A percentile compares a stretch with the other conserved stretches of the same genome.
Evolutionary conservation across 495 filamentous ascomycete species (phyloP).

Genomic region (Penicillium pancosmium): DNA sequence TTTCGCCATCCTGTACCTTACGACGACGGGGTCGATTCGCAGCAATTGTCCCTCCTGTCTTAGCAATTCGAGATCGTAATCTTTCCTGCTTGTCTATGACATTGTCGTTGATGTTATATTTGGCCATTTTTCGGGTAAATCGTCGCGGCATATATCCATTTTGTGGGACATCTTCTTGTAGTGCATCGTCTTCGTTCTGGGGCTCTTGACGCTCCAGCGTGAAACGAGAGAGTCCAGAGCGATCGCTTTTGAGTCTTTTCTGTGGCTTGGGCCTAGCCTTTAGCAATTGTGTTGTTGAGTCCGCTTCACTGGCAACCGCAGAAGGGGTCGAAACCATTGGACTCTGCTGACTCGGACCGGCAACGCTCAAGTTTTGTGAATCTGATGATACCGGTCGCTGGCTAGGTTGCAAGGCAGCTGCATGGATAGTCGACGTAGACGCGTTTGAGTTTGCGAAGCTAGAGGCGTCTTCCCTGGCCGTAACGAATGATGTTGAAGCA

Average conservation of each 20-base stretch:
- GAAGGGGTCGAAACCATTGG: conserved; percentile 27
- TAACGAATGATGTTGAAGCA: conserved; percentile 36
- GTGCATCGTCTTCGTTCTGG: conserved; percentile 30
- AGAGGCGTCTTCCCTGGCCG: conserved; percentile 29
- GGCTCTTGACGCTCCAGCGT: conserved; percentile 39
- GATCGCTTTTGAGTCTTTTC: conserved; percentile 32
- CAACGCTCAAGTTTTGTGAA: conserved; percentile 21
- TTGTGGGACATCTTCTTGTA: conserved; percentile 2
- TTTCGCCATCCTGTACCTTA: conserved; percentile 59
- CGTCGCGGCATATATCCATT: conserved; percentile 20
- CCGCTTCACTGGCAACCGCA: conserved; percentile 34
- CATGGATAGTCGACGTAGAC: conserved; percentile 22
- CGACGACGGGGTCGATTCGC: conserved; percentile 43
- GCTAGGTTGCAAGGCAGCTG: conserved; percentile 1
- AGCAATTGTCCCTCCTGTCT: conserved; percentile 42
- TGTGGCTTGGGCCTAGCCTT: conserved; percentile 30
- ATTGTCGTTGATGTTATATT: conserved; percentile 53
- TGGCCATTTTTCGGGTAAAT: conserved; percentile 35
- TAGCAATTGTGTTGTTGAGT: conserved; percentile 43
- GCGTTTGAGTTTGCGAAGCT: conserved; percentile 21
- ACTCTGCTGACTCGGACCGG: conserved; percentile 23
- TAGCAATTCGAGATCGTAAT: conserved; percentile 37
- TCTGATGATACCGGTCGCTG: conserved; percentile 14
- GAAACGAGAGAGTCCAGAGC: conserved; percentile 22
- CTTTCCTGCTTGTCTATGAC: conserved; percentile 42